These are phyloP conservation scores for Annulohypoxylon moriforme DNA, from an alignment of 495 filamentous ascomycete species.

Conservation along the genomic window DNA sequence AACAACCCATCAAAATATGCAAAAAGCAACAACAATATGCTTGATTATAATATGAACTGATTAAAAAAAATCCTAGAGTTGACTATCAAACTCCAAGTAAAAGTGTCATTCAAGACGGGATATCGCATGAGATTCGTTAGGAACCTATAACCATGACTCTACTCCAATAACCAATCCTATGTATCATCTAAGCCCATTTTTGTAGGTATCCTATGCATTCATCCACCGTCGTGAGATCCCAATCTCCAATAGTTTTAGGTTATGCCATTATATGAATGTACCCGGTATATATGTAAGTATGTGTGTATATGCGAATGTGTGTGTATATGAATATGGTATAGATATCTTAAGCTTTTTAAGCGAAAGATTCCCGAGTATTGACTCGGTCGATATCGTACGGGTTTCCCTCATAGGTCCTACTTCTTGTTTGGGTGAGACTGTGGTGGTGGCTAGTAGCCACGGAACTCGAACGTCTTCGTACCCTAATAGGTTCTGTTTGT, in stretches of 20 bases:
- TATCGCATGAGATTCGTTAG: background rate
- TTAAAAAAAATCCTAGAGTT: background rate
- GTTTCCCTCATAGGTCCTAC: constrained; percentile 5
- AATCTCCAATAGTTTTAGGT: background rate
- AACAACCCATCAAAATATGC: background rate
- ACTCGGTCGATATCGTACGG: constrained; percentile 8
- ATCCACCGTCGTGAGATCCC: constrained; percentile 4
- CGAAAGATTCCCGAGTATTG: constrained; percentile 8
- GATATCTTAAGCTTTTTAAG: background rate
- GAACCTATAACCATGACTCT: background rate
- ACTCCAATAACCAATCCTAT: background rate
- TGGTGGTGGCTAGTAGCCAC: background rate
- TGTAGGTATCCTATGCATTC: background rate
- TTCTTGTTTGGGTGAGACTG: background rate
- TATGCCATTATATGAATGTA: background rate
- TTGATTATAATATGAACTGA: background rate
- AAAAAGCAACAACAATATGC: background rate
- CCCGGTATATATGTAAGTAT: background rate
- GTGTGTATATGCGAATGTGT: background rate
- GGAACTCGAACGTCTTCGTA: background rate
- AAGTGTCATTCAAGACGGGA: background rate
- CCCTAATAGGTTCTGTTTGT: background rate
- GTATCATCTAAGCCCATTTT: background rate
- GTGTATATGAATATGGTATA: background rate
- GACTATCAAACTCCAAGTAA: background rate